A percentile compares a stretch with the other conserved stretches of the same genome.
These are phyloP conservation scores for Xenosphaeropsis pyriputrescens DNA, from an alignment of 2,329 filamentous ascomycete genomes.

Conservation along the genomic window DNA sequence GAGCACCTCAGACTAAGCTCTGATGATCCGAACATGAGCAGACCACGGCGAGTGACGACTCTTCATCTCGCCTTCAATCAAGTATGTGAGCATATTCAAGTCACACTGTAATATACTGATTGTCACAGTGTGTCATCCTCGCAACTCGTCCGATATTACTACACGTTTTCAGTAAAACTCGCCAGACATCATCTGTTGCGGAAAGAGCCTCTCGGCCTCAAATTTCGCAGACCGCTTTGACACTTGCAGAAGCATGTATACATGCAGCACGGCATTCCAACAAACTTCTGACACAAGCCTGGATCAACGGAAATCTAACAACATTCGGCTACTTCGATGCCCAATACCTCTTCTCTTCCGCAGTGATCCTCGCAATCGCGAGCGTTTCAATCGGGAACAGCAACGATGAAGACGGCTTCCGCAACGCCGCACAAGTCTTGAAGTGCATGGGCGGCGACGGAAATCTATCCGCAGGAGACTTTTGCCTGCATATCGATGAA, in stretches of 20 bases:
- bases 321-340: constrained; percentile 24
- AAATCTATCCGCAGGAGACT: constrained; percentile 10
- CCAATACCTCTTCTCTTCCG: constrained; percentile 23
- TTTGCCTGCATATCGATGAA: constrained; percentile 7
- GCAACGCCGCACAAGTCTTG: constrained; percentile 8
- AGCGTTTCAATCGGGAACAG: constrained; percentile 8
- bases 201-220: neutral
- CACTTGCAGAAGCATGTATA: constrained; percentile 22
- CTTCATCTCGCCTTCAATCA: constrained; percentile 23
- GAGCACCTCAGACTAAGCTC: constrained; percentile 17
- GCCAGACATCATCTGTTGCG: constrained; percentile 1
- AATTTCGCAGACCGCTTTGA: constrained; percentile 17
- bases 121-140: constrained; percentile 19
- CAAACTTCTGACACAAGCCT: constrained; percentile 20
- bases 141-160: constrained; percentile 23
- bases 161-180: constrained; percentile 17
- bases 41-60: constrained; percentile 7
- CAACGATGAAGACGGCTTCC: constrained; percentile 7
- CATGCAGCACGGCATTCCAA: constrained; percentile 22
- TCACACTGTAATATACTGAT: neutral
- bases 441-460: constrained; percentile 11
- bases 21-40: constrained; percentile 12
- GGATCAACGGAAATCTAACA: constrained; percentile 22
- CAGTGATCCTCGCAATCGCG: constrained; percentile 21
- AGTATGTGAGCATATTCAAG: constrained; percentile 1